Base-by-base conservation (phyloP, 2,329 filamentous ascomycete species). In the Harringtonia lauricola region DNA sequence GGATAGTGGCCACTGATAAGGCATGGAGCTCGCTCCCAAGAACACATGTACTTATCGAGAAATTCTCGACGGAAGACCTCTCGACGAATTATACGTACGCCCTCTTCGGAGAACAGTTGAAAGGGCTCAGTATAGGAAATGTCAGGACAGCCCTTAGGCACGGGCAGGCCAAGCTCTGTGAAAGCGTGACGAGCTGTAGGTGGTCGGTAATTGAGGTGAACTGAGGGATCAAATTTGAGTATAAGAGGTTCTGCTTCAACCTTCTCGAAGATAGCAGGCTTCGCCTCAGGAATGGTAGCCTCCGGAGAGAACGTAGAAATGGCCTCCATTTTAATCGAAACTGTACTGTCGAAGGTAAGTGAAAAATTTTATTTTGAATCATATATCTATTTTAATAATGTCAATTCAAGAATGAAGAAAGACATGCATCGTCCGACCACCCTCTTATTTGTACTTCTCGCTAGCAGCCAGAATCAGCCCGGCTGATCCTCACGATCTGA, bases 11-110 rank as follows among this genome's bases (percentile, higher is more conserved):
- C 46, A 22, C 48, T 49, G 36, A 49, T 49, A 4, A 49, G 36
- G n/a, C 48, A 49, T 5, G 48, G 48, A 1, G 48, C 43, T 12
- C 48, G 45, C 12, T 47, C 41, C 48, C 48, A 49, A 2, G 48
- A 49, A 9, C 45, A 41, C 43, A 49, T 39, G 41, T 49, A 47
- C 29, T 49, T 49, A 39, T 49, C 39, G 8, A 49, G 48, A 22
- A 49, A 47, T 28, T 45, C 41, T 13, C 46, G 46, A n/a, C 45
- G 43, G 36, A 49, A 45, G 10, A 49, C 43, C 33, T 49, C 48
- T 13, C 46, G 45, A 7, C 48, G 48, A 13, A 49, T 49, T 45
- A 49, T 47, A 12, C 45, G 45, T 22, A 49, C 39, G 10, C 48
- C 48, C 36, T 49, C 48, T 14, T 45, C 48, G 2, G 48, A 49